Evolutionary conservation across 768 basidiomycete genomes (phyloP).

Genomic region (Lanmaoa rubissima): DNA sequence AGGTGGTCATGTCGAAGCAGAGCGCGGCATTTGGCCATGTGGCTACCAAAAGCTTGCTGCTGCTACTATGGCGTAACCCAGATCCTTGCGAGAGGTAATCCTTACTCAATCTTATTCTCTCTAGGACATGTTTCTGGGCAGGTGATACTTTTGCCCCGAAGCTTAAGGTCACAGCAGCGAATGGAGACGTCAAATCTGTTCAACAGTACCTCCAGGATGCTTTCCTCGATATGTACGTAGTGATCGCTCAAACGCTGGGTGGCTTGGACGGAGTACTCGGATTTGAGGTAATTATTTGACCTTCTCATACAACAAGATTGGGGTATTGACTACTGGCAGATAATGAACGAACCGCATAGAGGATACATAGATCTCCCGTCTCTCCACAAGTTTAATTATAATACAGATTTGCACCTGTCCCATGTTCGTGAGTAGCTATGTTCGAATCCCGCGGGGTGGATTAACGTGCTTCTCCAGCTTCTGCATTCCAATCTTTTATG

Average conservation of each 20-base stretch:
- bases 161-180: constrained; percentile 48
- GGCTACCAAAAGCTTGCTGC: constrained; percentile 94
- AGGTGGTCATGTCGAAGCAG: constrained; percentile 71
- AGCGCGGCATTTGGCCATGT: constrained; percentile 87
- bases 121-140: constrained; percentile 90
- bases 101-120: not conserved
- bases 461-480: constrained; percentile 44
- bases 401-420: constrained; percentile 87
- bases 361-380: constrained; percentile 86
- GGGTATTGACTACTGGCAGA: constrained; percentile 40
- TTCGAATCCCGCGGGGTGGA: not conserved
- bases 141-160: constrained; percentile 85
- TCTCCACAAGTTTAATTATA: constrained; percentile 87
- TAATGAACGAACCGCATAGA: constrained; percentile 93
- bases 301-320: not conserved
- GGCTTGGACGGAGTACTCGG: constrained; percentile 80
- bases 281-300: constrained; percentile 63
- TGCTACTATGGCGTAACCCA: constrained; percentile 83
- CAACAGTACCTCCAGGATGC: constrained; percentile 82
- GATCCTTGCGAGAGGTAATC: not conserved
- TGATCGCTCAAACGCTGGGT: constrained; percentile 64
- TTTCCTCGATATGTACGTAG: constrained; percentile 76
- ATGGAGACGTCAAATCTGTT: constrained; percentile 55
- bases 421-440: constrained; percentile 58
- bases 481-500: constrained; percentile 85